Evolutionary conservation across 148 eudicot genomes (phyloP), one percentile per base, ranked within the genome.

Genomic region (Rhododendron ferrugineum): DNA sequence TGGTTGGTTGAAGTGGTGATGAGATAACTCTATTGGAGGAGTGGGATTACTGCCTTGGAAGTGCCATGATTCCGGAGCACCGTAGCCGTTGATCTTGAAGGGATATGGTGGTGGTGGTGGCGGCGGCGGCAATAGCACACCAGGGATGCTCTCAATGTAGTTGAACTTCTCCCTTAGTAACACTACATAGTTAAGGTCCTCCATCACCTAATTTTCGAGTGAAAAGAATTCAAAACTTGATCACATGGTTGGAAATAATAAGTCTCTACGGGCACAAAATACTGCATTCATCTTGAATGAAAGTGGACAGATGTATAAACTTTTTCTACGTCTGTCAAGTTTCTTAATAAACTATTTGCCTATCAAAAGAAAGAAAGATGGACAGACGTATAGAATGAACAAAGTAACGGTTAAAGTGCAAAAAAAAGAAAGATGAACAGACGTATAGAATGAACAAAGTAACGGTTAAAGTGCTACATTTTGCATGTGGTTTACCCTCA

Each of bases 71-170:
- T 90, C 56, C 1, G 78, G 36, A 2, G 5, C 34, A 1, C 46
- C 52, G 66, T 85, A 82, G 9, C 88, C 87, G 23, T 87, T 91
- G 16, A 80, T 52, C 84, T 87, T 88, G 87, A 62, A 89, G 16
- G 98, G 98, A 87, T 91, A 92, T 0, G 96, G 86, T 37, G 98
- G 85, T 95, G 99, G 46, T 44, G 49, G 11, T 44, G 96, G 75
- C 6, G 79, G 23, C 0, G 42, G 99, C 81, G 99, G 99, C 47
- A 97, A 80, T 20, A 97, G 90, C 3, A 95, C 99, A 18, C 99
- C 99, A 3, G 99, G 99, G 47, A 97, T 97, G 93, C 96, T 97
- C 79, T 95, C 99, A 4, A 97, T 97, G 92, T 93, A 94, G 90
- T 94, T 88, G 78, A 95, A 91, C 89, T 95, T 97, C 91, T 93